Evolutionary conservation across 2,329 filamentous ascomycete species (phyloP), one percentile per base, ranked within the genome.

Genomic region (Colletotrichum tabaci): DNA sequence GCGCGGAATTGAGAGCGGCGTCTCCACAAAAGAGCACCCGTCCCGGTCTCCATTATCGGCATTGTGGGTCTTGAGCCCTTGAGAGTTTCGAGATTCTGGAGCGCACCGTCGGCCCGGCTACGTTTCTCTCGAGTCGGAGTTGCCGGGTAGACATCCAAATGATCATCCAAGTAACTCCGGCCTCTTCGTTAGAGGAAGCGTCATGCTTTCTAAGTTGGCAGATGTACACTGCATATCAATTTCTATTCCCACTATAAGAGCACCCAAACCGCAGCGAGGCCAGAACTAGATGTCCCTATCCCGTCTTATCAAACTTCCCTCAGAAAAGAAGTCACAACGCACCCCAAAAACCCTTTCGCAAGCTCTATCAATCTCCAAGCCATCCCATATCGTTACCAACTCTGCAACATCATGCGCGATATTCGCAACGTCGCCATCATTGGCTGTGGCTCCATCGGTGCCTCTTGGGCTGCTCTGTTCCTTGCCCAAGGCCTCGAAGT

Each of bases 381-480:
- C 46, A 7, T 46, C 16, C n/a, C n/a, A 46, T n/a, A 46, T 46
- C 44, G 44, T 3, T 46, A n/a, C 4, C 5, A 46, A 9, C 0
- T 23, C 12, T 44, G 15, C 30, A 16, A 44, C 46, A 49, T 49
- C 10, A 49, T 49, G 46, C n/a, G 8, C 46, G 46, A 57, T 12
- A 75, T 77, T 62, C 67, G 70, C 53, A 75, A 76, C 12, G 76
- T 79, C 12, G 77, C 78, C 64, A 78, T 82, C 35, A 74, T 81
- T 26, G 79, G 80, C 40, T 79, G 77, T 7, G 79, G 80, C 42
- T 77, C 79, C 26, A 79, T 80, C 18, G 79, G 79, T 3, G 79
- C 82, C 21, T 81, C 79, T 13, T 86, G 84, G 83, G 80, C 82
- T 2, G 80, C 80, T 12, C 74, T 81, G 4, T 77, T 79, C 61